Percentiles rank a stretch among this genome's conserved stretches.
Evolutionary conservation across 139 green algal genomes (phyloP).

Genomic region (Auxenochlorella protothecoides): DNA sequence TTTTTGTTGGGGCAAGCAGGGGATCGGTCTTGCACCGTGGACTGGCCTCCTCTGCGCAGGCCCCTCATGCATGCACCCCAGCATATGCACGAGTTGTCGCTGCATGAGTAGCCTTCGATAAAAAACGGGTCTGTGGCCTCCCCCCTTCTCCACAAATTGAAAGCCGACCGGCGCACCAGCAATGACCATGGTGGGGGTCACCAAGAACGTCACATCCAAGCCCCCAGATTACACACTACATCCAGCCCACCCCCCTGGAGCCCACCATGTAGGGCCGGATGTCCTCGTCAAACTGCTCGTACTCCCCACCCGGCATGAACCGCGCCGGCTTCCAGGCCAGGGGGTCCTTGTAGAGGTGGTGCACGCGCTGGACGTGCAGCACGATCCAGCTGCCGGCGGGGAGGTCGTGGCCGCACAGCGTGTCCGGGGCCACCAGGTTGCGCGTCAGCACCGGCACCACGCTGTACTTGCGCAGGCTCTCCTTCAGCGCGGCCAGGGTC

Average conservation of each 20-base stretch:
- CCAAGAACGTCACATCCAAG: too few species aligned
- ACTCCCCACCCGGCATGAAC: slow-evolving; percentile 79
- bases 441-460: slow-evolving; percentile 89
- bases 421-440: slow-evolving; percentile 28
- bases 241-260: too few species aligned
- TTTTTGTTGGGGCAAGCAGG: background rate
- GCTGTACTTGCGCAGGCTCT: slow-evolving; percentile 67
- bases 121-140: background rate
- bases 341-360: slow-evolving; percentile 76
- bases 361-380: slow-evolving; percentile 55
- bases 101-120: background rate
- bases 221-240: too few species aligned
- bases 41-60: too few species aligned
- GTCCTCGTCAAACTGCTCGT: slow-evolving; percentile 69
- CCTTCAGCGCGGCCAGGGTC: slow-evolving; percentile 75
- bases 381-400: slow-evolving; percentile 57
- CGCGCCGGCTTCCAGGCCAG: slow-evolving; percentile 62
- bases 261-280: slow-evolving; percentile 62
- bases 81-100: too few species aligned
- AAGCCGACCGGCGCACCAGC: too few species aligned
- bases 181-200: too few species aligned
- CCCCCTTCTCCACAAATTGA: background rate
- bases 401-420: slow-evolving; percentile 56
- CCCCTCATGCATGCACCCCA: too few species aligned
- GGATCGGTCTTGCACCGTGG: too few species aligned